Base-by-base conservation (phyloP, 768 basidiomycete genomes). In the Coprinopsis marcescibilis region DNA sequence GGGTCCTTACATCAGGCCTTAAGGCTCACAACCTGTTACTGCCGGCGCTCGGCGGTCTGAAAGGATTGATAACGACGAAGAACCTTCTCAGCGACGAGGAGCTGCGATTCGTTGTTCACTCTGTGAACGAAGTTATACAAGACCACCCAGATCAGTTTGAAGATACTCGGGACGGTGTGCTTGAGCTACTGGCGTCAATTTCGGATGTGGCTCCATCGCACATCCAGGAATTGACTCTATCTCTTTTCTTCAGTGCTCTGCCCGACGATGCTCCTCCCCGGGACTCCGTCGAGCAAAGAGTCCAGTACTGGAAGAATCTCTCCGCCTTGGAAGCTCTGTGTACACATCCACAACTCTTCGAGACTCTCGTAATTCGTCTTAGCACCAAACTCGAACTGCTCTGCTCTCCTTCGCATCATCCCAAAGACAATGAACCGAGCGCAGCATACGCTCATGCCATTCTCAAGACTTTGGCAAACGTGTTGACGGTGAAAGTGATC, bases 371-470 rank as follows among this genome's bases (percentile, higher is more conserved):
- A 43, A 73, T 90, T 38, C 80, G 89, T 14, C 68, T 96, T 19
- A 77, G 72, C 2, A 77, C 84, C 3, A 89, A 90, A 62, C 69
- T 98, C 24, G 85, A 89, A 40, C 57, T 85, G 0, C 62, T 87
- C n/a, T 81, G 80, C 52, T 60, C 73, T 36, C 58, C 69, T 4
- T 49, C 62, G 33, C 27, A 47, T 2, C 55, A 52, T 10, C 61
- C 50, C 3, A 59, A 59, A 4, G 78, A 80, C 27, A 29, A 55
- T 2, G 86, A 93, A 60, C 75, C 80, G 11, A 66, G 63, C n/a
- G 80, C 88, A 0, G 87, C 91, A 10, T 98, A 95, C 59, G 83
- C 81, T 1, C 89, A 92, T 64, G 80, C 92, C 24, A 72, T 98
- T 25, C 73, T 98, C 40, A 69, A 75, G 40, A 79, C 85, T 0